phyloP scores from a whole-genome alignment of 164 flowering plant species.

The Dillenia suffruticosa region DNA sequence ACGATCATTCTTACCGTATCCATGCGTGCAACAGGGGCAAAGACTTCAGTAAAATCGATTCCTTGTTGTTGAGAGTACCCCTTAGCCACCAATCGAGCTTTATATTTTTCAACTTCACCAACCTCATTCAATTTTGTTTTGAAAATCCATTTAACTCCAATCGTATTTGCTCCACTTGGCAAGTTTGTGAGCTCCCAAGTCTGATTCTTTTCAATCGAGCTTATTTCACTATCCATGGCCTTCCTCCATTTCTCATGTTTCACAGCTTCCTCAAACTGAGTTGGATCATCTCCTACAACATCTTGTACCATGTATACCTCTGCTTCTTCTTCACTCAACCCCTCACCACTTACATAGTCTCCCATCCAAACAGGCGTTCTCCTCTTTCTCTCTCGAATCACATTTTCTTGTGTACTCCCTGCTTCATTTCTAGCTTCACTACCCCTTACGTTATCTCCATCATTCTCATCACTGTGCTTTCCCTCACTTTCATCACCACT shows the following conservation, averaged over 20 bases:
- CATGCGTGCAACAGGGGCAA: conserved; percentile 1
- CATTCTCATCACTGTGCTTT: conserved; percentile 8
- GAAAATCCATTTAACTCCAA: conserved; percentile 1
- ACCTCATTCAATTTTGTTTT: conserved; percentile 7
- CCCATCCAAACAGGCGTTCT: not conserved
- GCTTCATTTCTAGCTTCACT: not conserved
- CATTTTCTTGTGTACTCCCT: not conserved
- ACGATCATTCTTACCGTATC: not conserved
- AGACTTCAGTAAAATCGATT: conserved; percentile 1
- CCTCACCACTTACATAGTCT: not conserved
- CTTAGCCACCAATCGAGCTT: no score
- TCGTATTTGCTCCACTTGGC: conserved; percentile 2
- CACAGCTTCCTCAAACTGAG: conserved; percentile 6
- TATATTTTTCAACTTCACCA: not conserved
- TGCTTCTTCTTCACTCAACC: conserved; percentile 1
- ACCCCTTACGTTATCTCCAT: not conserved
- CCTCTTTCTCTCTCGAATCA: conserved; percentile 2
- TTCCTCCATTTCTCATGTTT: not conserved
- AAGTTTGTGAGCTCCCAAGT: not conserved
- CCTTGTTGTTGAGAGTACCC: not conserved
- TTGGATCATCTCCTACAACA: conserved; percentile 8
- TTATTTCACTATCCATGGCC: no score
- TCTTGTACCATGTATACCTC: conserved; percentile 4
- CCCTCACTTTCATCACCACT: conserved; percentile 7
- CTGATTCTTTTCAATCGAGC: no score